These are phyloP conservation scores for Xylaria sp. DNA, from an alignment of 2,329 filamentous ascomycete species.

Conservation along the genomic window DNA sequence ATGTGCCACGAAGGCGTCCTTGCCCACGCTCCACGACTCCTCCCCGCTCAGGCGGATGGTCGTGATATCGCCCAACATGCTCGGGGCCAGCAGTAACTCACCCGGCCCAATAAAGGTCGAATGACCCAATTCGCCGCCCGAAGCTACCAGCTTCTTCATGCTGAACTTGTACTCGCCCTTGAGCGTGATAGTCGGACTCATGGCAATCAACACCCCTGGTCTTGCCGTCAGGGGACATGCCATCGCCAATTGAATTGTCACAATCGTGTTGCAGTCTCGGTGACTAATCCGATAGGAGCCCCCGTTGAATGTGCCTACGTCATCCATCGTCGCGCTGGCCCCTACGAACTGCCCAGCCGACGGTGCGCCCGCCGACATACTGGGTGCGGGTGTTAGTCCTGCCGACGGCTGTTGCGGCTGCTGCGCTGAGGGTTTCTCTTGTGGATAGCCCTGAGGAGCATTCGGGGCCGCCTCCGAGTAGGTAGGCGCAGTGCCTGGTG, in stretches of 20 bases:
- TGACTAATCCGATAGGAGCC: constrained; percentile 95
- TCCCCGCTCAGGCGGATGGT: constrained; percentile 77
- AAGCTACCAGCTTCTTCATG: constrained; percentile 88
- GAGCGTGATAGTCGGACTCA: constrained; percentile 88
- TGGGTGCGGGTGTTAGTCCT: constrained; percentile 43
- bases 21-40: constrained; percentile 84
- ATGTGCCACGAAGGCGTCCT: constrained; percentile 85
- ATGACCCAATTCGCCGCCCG: constrained; percentile 80
- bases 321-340: constrained; percentile 73
- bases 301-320: constrained; percentile 96
- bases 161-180: constrained; percentile 86
- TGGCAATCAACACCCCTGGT: constrained; percentile 92
- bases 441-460: constrained; percentile 46
- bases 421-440: constrained; percentile 47
- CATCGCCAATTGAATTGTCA: constrained; percentile 89
- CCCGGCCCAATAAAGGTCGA: constrained; percentile 90
- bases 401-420: constrained; percentile 27
- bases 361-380: constrained; percentile 54
- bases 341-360: constrained; percentile 70
- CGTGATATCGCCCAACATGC: constrained; percentile 84
- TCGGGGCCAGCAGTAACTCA: constrained; percentile 85
- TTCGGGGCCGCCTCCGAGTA: constrained; percentile 43
- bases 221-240: constrained; percentile 85
- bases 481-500: constrained; percentile 40
- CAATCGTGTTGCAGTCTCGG: constrained; percentile 86